Conservation (phyloP, 108 stramenopile species). For the Fistulifera solaris region DNA sequence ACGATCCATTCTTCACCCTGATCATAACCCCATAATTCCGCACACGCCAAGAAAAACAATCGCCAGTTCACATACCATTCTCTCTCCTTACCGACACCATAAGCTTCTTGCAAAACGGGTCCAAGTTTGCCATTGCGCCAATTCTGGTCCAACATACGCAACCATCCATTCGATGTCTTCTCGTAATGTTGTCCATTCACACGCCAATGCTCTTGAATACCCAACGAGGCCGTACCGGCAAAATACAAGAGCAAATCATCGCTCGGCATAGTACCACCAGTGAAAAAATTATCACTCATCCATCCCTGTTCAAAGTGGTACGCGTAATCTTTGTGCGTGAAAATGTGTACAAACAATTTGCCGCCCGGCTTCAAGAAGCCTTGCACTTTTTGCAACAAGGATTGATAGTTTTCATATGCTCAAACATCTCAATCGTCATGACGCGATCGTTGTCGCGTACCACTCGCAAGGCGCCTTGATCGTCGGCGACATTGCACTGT, state of each 20-base stretch:
- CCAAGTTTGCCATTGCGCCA: slow-evolving; percentile 58
- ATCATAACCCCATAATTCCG: slow-evolving; percentile 84
- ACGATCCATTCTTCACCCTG: slow-evolving; percentile 89
- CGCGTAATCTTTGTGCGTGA: slow-evolving; percentile 75
- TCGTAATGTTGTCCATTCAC: slow-evolving; percentile 91
- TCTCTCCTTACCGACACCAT: slow-evolving; percentile 68
- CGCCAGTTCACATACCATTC: slow-evolving; percentile 91
- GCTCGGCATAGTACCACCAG: slow-evolving; percentile 86
- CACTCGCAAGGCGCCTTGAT: slow-evolving; percentile 44
- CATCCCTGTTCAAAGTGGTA: slow-evolving; percentile 93
- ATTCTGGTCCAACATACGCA: slow-evolving; percentile 71
- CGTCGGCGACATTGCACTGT: slow-evolving; percentile 57
- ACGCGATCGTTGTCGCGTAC: slow-evolving; percentile 76
- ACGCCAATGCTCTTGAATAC: slow-evolving; percentile 71
- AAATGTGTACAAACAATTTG: slow-evolving; percentile 93
- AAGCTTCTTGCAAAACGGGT: slow-evolving; percentile 56
- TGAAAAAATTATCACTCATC: slow-evolving; percentile 87
- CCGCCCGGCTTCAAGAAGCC: slow-evolving; percentile 70
- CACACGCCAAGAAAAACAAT: slow-evolving; percentile 92
- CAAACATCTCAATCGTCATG: slow-evolving; percentile 91
- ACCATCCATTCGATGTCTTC: slow-evolving; percentile 89
- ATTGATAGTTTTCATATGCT: slow-evolving; percentile 98
- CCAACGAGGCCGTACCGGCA: slow-evolving; percentile 42
- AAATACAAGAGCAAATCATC: slow-evolving; percentile 94
- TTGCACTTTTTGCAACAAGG: slow-evolving; percentile 68